phyloP scores from a whole-genome alignment of 2,329 filamentous ascomycete species.

The Elsinoe batatas region DNA sequence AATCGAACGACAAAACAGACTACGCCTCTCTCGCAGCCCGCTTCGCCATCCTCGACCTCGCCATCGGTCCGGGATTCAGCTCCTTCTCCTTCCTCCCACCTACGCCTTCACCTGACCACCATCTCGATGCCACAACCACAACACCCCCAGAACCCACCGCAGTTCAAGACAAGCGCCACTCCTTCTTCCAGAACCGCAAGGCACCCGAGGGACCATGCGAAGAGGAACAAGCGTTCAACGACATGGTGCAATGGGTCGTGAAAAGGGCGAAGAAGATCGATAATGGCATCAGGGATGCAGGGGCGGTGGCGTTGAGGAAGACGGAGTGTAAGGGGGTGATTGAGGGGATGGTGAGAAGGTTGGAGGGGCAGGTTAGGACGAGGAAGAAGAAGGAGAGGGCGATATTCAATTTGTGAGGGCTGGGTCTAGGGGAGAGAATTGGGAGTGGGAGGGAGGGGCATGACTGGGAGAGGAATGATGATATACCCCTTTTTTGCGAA shows the following conservation, averaged over 20 bases:
- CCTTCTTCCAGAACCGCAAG: neutral
- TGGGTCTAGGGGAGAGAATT: no score
- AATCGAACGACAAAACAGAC: conserved; percentile 48
- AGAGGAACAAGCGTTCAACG: conserved; percentile 53
- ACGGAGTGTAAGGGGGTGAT: conserved; percentile 69
- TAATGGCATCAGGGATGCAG: conserved; percentile 60
- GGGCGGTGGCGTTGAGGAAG: conserved; percentile 60
- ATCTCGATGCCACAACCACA: neutral
- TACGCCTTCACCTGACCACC: conserved; percentile 16
- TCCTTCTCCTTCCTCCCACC: conserved; percentile 20
- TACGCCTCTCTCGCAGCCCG: conserved; percentile 59
- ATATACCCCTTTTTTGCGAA: no score
- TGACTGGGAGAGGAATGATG: no score
- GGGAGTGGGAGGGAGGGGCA: no score
- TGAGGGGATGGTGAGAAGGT: conserved; percentile 63
- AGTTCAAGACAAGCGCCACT: neutral
- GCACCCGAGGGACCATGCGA: conserved; percentile 21
- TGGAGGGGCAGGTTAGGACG: conserved; percentile 34
- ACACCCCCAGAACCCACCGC: conserved; percentile 8
- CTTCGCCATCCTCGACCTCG: conserved; percentile 61
- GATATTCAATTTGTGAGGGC: neutral
- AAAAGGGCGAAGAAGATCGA: conserved; percentile 47
- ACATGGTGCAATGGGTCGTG: conserved; percentile 57
- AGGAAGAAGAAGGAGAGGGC: neutral
- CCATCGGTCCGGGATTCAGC: conserved; percentile 54